Conservation (phyloP, 2,329 filamentous ascomycete genomes). For the Stachybotrys echinatus region DNA sequence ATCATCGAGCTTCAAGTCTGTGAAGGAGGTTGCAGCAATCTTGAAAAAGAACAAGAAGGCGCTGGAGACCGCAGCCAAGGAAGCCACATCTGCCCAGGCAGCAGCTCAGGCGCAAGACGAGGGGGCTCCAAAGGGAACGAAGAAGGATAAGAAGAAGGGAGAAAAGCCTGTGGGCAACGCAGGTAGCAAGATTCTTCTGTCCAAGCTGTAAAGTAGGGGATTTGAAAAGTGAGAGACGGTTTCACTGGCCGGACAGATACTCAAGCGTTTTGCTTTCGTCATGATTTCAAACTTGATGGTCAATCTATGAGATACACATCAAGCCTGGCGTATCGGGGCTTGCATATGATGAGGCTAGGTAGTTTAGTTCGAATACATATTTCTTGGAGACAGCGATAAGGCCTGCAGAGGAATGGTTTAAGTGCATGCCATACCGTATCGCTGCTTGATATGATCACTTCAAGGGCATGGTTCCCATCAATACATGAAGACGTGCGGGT, state of each 20-base stretch:
- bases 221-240: background rate
- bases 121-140: slow-evolving; percentile 35
- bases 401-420: too few species aligned
- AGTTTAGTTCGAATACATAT: too few species aligned
- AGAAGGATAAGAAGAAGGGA: slow-evolving; percentile 36
- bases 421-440: too few species aligned
- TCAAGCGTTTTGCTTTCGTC: background rate
- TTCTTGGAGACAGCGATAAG: too few species aligned
- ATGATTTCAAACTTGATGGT: too few species aligned
- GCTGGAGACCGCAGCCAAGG: slow-evolving; percentile 61
- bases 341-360: too few species aligned
- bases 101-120: slow-evolving; percentile 38
- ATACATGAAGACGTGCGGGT: too few species aligned
- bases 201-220: slow-evolving; percentile 40
- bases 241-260: background rate
- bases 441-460: too few species aligned
- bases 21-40: slow-evolving; percentile 60
- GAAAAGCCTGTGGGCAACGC: slow-evolving; percentile 51
- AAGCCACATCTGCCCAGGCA: slow-evolving; percentile 50
- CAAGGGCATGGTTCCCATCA: too few species aligned
- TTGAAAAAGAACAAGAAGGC: slow-evolving; percentile 69
- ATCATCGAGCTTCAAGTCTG: slow-evolving; percentile 62
- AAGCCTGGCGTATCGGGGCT: too few species aligned
- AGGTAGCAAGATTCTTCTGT: slow-evolving; percentile 56
- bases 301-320: too few species aligned